Evolutionary conservation across 2,329 filamentous ascomycete species (phyloP), one percentile per base, ranked within the genome.

Genomic region (Fonsecaea pugnacius): DNA sequence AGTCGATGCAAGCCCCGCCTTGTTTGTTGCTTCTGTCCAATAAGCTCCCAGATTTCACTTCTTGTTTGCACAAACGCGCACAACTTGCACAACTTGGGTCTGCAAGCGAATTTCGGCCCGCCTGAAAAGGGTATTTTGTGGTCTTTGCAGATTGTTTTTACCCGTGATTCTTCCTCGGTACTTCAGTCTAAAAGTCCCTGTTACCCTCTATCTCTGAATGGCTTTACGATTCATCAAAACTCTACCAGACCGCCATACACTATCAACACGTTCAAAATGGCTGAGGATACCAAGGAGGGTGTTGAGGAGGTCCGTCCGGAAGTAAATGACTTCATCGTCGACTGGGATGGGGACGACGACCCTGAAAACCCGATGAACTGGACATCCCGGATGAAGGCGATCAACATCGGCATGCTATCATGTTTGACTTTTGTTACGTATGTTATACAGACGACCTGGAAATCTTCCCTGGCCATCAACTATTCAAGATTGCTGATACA

Each of bases 351-450:
- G 0, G 83, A 84, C 4, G 78, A 86, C 58, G 80, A 82, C 61
- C 78, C 78, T 1, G 73, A 74, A 2, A 80, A 81, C 48, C 80
- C 80, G 0, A 76, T 78, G 61, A 86, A 87, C 73, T 89, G 87
- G 85, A 66, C 78, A 0, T 75, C 75, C n/a, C 76, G 74, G 38
- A 83, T 80, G 71, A 88, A 88, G 73, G 88, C 85, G 86, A 74
- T 75, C 1, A 81, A 81, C 18, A 82, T 84, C 2, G 76, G 84
- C 38, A 77, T 85, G 60, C 77, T 87, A 33, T 82, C 85, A 0
- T 76, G 78, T 56, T 86, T 87, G 72, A 87, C 85, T 2, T 82
- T 88, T 68, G 83, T 89, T 64, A 85, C 85, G 5, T 64, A 60
- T 40, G 62, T 60, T 16, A 9, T 30, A 30, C 4, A 30, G 27